phyloP scores from a whole-genome alignment of 176 grass and related monocot species.

The Musa itinerans region DNA sequence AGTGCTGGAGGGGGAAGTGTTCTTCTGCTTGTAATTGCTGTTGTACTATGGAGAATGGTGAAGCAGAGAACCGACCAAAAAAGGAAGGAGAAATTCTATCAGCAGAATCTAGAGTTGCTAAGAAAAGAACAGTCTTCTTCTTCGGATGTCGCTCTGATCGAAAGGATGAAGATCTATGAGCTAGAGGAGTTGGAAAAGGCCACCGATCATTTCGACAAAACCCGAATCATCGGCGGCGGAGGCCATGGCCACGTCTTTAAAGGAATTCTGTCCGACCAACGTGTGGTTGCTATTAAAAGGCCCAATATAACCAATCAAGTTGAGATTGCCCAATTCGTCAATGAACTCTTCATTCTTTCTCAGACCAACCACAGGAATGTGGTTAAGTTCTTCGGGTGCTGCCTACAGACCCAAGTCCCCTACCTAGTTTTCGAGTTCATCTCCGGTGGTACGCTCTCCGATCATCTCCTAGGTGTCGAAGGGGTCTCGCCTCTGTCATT shows the following conservation, averaged over 20 bases:
- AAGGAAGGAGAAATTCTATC: background rate
- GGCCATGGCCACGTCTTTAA: constrained; percentile 33
- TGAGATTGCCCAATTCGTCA: constrained; percentile 4
- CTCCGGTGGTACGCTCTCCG: constrained; percentile 17
- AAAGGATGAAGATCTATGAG: constrained; percentile 30
- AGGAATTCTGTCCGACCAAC: constrained; percentile 14
- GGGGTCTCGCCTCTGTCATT: background rate
- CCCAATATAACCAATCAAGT: background rate
- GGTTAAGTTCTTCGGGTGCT: constrained; percentile 19
- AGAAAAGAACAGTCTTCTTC: background rate
- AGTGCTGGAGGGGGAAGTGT: background rate
- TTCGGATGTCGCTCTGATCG: constrained; percentile 1
- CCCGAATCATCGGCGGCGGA: constrained; percentile 29
- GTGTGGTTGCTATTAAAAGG: background rate
- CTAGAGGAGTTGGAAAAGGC: constrained; percentile 27
- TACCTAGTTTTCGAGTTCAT: constrained; percentile 22
- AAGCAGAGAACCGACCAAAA: background rate
- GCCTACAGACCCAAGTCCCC: constrained; percentile 8
- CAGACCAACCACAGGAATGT: constrained; percentile 23
- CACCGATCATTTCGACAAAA: constrained; percentile 37
- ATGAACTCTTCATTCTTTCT: constrained; percentile 8
- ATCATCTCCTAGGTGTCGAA: background rate
- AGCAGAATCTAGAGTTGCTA: background rate
- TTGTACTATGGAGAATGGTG: background rate
- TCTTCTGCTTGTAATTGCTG: background rate